Conservation (phyloP, 176 grass and related monocot genomes). For the Puya raimondii region DNA sequence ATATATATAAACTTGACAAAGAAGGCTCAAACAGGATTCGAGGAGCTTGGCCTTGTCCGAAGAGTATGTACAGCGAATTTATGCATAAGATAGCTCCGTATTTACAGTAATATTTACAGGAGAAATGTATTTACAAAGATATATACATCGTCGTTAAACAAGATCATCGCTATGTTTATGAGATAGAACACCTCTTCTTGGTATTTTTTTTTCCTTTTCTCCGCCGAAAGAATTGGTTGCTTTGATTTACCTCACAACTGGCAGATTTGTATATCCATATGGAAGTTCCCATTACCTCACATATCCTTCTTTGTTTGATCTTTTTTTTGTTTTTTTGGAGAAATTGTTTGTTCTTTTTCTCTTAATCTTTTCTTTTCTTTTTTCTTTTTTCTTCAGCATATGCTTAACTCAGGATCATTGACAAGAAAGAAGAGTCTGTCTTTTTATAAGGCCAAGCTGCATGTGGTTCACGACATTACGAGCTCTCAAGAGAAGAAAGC, state of each 20-base stretch:
- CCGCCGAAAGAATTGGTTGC: not conserved
- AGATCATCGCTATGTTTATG: not conserved
- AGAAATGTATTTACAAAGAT: not conserved
- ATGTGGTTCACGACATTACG: not conserved
- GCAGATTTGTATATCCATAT: not conserved
- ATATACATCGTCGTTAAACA: not conserved
- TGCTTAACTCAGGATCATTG: not conserved
- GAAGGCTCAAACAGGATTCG: not conserved
- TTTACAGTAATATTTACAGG: not conserved
- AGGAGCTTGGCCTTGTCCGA: slow-evolving; percentile 1
- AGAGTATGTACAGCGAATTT: not conserved
- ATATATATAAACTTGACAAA: not conserved
- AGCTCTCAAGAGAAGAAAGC: slow-evolving; percentile 1
- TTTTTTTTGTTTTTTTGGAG: not conserved
- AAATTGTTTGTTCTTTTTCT: not conserved
- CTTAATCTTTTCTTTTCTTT: not conserved
- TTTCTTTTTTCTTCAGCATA: not conserved
- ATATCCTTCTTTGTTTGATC: not conserved
- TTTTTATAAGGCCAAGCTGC: not conserved
- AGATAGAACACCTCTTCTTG: not conserved
- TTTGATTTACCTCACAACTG: not conserved
- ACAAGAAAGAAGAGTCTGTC: not conserved
- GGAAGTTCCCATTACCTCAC: not conserved
- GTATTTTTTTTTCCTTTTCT: not conserved
- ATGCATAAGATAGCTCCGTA: not conserved